Evolutionary conservation across 352 stramenopile genomes (phyloP).

Genomic region (Pythium dissimile): DNA sequence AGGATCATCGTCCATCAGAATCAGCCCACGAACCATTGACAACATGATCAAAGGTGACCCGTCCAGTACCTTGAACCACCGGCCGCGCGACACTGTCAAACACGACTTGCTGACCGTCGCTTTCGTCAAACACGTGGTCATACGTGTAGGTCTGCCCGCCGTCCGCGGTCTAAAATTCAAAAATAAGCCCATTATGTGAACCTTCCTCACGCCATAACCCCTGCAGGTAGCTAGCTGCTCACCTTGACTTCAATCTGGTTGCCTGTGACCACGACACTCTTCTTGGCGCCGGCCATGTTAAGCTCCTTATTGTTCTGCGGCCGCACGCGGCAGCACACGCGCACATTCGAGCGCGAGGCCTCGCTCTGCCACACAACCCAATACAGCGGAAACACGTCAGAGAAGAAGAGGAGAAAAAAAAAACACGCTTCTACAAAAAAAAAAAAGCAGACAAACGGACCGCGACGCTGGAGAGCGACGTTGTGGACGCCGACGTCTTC

Average conservation of each 20-base stretch:
- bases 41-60: background rate
- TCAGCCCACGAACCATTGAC: too few species aligned
- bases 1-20: too few species aligned
- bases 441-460: conserved; percentile 1
- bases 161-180: conserved; percentile 34
- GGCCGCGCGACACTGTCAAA: conserved; percentile 88
- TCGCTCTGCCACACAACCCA: conserved; percentile 8
- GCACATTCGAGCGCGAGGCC: conserved; percentile 51
- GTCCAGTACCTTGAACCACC: conserved; percentile 88
- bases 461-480: conserved; percentile 24
- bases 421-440: background rate
- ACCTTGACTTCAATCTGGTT: conserved; percentile 73
- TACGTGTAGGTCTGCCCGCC: conserved; percentile 84
- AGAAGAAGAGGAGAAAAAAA: background rate
- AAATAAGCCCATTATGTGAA: too few species aligned
- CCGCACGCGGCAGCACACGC: conserved; percentile 79
- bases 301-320: conserved; percentile 81
- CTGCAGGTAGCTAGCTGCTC: too few species aligned
- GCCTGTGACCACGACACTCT: conserved; percentile 45
- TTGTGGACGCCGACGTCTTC: conserved; percentile 22
- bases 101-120: conserved; percentile 78
- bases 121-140: conserved; percentile 87
- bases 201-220: too few species aligned
- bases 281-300: conserved; percentile 52
- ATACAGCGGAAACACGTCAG: background rate